phyloP scores from a whole-genome alignment of 2,329 filamentous ascomycete species.

The Apiospora pterosperma region DNA sequence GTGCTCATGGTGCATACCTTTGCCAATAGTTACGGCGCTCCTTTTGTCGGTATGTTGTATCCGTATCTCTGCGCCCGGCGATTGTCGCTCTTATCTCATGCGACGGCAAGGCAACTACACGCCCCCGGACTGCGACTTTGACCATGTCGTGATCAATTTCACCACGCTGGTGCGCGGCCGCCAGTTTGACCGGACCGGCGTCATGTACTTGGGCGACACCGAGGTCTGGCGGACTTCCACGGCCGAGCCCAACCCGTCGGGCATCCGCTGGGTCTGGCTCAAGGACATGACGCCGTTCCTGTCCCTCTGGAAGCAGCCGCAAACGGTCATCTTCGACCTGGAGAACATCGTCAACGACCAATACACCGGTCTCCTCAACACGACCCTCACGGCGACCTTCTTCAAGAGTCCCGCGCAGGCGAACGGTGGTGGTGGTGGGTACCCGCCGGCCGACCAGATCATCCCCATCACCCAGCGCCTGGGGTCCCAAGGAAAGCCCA shows the following conservation, averaged over 20 bases:
- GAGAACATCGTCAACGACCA: conserved; percentile 67
- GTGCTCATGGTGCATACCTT: conserved; percentile 71
- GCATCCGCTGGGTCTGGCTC: conserved; percentile 72
- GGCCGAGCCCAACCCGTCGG: conserved; percentile 66
- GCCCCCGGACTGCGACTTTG: conserved; percentile 68
- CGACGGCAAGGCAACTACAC: conserved; percentile 53
- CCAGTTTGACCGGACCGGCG: conserved; percentile 73
- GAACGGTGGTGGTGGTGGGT: conserved; percentile 32
- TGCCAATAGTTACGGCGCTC: conserved; percentile 67
- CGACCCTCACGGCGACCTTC: conserved; percentile 71
- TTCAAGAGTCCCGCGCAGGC: conserved; percentile 45
- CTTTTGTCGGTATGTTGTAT: conserved; percentile 61
- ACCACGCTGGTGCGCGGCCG: conserved; percentile 68
- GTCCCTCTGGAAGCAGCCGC: conserved; percentile 63
- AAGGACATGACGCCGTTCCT: conserved; percentile 77
- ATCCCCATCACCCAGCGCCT: conserved; percentile 61
- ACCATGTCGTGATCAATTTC: conserved; percentile 72
- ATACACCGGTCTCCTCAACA: conserved; percentile 73
- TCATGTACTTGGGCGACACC: conserved; percentile 72
- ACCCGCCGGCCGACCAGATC: conserved; percentile 58
- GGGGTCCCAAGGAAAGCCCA: conserved; percentile 48
- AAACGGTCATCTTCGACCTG: conserved; percentile 78
- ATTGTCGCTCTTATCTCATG: conserved; percentile 3
- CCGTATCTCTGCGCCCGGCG: background rate
- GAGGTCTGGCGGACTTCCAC: conserved; percentile 85